Evolutionary conservation across 495 filamentous ascomycete genomes (phyloP), one percentile per base, ranked within the genome.

Genomic region (Aspergillus olivimuriae): DNA sequence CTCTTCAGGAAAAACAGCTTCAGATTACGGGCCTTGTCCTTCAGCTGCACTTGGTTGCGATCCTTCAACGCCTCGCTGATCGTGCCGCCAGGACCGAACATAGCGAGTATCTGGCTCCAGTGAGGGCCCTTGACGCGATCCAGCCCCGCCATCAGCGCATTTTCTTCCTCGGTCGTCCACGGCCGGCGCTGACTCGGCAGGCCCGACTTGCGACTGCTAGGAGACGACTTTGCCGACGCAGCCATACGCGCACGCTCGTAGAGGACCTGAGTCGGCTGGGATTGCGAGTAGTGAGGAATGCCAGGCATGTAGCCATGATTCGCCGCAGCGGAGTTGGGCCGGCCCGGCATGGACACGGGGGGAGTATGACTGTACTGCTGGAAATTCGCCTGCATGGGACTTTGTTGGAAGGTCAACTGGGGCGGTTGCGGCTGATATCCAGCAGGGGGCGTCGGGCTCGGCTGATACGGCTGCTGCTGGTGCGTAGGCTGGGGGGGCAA

Each of bases 1-100:
- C 83, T 91, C 67, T 97, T 97, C 39, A 97, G 68, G 62, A 95
- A 95, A 67, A 94, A 95, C 0, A 97, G 75, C 61, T 97, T 97
- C 43, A 97, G 61, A 44, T 97, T 97, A 26, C 90, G 75, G 7
- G 90, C 90, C 60, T 97, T 97, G 56, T 97, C 90, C 57, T 96
- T 96, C 11, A 96, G 72, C 56, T 96, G 90, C 0, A 96, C 91
- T 58, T 97, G 90, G 38, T 90, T 94, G 31, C 90, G 80, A 52
- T 95, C 91, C 52, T 94, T 94, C 26, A 97, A 71, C 4, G 87
- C 83, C 48, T 92, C 83, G 38, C 83, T 90, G 41, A 92, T 78
- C 3, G 81, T 83, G 4, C 90, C 90, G 24, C 86, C 86, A 0
- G 79, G 77, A 1, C 90, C 90, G 54, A 90, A 95, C 55, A 97